phyloP scores from a whole-genome alignment of 306 rosid species.

The Quercus ilex region DNA sequence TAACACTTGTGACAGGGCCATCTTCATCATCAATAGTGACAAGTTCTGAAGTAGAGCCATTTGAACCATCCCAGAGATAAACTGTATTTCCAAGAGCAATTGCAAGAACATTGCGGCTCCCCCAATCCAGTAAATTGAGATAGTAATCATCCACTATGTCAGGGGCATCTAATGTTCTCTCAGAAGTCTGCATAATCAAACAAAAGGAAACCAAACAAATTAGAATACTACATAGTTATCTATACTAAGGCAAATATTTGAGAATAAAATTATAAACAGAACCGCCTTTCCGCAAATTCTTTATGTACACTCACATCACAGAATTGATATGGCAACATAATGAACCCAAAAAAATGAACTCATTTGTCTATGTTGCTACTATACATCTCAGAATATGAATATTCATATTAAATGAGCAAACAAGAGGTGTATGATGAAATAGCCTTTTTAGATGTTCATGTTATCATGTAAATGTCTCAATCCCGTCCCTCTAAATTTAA shows the following conservation, averaged over 20 bases:
- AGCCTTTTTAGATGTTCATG: too few relatives aligned
- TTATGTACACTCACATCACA: too few relatives aligned
- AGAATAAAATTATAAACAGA: too few relatives aligned
- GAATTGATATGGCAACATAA: too few relatives aligned
- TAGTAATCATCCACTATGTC: slow-evolving; percentile 72
- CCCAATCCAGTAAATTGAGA: slow-evolving; percentile 76
- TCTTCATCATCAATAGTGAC: slow-evolving; percentile 61
- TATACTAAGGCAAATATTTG: neutral
- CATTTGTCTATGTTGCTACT: too few relatives aligned
- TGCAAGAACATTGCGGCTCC: slow-evolving; percentile 55
- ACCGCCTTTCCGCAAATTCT: too few relatives aligned
- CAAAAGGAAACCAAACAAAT: neutral
- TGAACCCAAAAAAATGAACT: too few relatives aligned
- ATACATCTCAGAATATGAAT: too few relatives aligned
- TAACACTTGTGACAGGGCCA: slow-evolving; percentile 60
- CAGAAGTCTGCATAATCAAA: slow-evolving; percentile 55
- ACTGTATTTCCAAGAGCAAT: slow-evolving; percentile 66
- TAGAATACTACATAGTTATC: neutral
- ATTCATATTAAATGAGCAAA: too few relatives aligned
- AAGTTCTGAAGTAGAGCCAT: slow-evolving; percentile 62
- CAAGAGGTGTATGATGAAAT: too few relatives aligned
- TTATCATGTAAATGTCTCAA: too few relatives aligned
- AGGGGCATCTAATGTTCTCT: slow-evolving; percentile 82
- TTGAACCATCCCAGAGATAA: slow-evolving; percentile 68
- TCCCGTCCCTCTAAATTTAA: too few relatives aligned